Evolutionary conservation across 306 rosid genomes (phyloP).

Genomic region (Mimosa pudica): DNA sequence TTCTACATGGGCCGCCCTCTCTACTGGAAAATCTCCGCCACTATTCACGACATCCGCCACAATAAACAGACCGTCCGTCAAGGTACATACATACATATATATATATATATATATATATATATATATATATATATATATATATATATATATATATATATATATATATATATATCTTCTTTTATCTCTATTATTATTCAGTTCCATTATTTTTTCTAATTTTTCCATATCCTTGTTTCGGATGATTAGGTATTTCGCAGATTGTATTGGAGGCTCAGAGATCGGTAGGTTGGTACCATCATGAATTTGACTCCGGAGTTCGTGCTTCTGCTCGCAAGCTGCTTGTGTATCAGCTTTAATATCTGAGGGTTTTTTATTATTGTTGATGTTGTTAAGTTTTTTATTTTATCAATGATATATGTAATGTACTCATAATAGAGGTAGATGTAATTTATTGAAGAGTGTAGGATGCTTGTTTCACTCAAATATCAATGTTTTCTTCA

Average conservation of each 20-base stretch:
- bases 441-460: constrained; percentile 24
- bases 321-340: constrained; percentile 33
- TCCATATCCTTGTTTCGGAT: not conserved
- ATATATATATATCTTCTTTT: too few relatives aligned
- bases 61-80: constrained; percentile 70
- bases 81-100: too few relatives aligned
- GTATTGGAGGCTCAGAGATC: constrained; percentile 71
- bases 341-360: constrained; percentile 8
- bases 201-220: not conserved
- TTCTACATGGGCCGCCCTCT: constrained; percentile 77
- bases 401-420: not conserved
- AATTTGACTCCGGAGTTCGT: constrained; percentile 35
- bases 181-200: not conserved
- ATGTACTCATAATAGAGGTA: not conserved
- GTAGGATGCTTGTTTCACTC: constrained; percentile 18
- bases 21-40: constrained; percentile 74
- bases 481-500: not conserved
- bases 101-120: too few relatives aligned
- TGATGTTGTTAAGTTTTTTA: constrained; percentile 15
- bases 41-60: constrained; percentile 62
- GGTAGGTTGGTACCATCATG: constrained; percentile 58
- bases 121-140: too few relatives aligned
- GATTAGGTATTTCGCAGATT: constrained; percentile 62
- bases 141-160: too few relatives aligned
- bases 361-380: not conserved